Evolutionary conservation across 2,329 filamentous ascomycete species (phyloP).

Genomic region (Pestalotiopsis fici): DNA sequence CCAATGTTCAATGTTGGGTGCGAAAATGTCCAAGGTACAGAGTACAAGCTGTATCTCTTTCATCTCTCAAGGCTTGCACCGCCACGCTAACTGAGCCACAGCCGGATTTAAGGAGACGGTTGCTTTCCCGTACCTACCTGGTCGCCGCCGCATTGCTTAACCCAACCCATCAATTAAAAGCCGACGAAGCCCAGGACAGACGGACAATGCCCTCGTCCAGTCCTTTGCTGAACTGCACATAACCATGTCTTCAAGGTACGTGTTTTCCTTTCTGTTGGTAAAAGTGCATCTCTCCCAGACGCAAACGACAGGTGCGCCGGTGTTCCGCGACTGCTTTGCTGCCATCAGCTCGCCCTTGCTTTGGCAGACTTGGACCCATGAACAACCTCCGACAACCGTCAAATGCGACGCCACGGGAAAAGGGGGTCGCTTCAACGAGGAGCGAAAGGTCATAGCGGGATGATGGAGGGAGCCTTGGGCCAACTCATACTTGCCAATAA

Average conservation of each 20-base stretch:
- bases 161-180: not conserved
- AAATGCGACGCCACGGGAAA: not conserved
- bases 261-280: not conserved
- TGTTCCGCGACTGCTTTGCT: not conserved
- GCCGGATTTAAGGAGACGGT: not conserved
- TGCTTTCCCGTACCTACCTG: not conserved
- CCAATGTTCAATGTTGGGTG: too few relatives aligned
- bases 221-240: constrained; percentile 10
- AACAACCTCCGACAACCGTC: not conserved
- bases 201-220: constrained; percentile 6
- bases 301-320: not conserved
- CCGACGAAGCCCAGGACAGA: not conserved
- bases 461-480: not conserved
- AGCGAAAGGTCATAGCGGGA: too few relatives aligned
- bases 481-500: not conserved
- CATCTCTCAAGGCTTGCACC: not conserved
- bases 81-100: constrained; percentile 2
- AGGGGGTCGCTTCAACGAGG: not conserved
- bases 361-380: not conserved
- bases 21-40: too few relatives aligned
- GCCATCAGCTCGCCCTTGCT: not conserved
- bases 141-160: not conserved
- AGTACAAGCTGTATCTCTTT: not conserved
- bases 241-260: constrained; percentile 28
- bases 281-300: not conserved